Evolutionary conservation across 345 rosid species (phyloP), one percentile per base, ranked within the genome.

Genomic region (Eucalyptus pumila): DNA sequence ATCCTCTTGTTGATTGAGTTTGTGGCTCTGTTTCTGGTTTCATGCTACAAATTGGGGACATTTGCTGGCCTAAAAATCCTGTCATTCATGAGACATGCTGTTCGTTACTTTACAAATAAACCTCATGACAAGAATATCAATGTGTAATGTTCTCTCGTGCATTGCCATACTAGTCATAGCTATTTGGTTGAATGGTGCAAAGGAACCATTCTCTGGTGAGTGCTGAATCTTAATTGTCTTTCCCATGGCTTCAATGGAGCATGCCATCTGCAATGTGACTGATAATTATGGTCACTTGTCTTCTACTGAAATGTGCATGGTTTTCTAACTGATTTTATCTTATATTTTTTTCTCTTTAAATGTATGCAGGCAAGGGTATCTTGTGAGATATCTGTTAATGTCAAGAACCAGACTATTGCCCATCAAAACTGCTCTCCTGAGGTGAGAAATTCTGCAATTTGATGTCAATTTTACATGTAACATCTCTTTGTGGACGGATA

Each of bases 311-410:
- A 19, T 54, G 34, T 89, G 42, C 30, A 21, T 45, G 50, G 37
- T 30, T 85, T 48, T 47, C 27, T 21, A 60, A 32, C 0, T 50
- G 16, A 54, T 47, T 45, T 52, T 42, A 52, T 87, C 34, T 86
- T 34, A 44, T 56, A n/a, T 44, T 89, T 48, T 34, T 88, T 88
- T 76, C 30, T 72, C 76, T 47, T 49, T 17, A n/a, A 76, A 60
- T 54, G 44, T 24, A 17, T 86, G 91, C 92, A 97, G 98, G 96
- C 93, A 76, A 94, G 93, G 91, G 95, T 95, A 86, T 93, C 95
- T 2, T 96, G 99, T 86, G 96, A 96, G 91, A 95, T 96, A 67
- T 94, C 90, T 90, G 98, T 94, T 80, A 95, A 94, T 92, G 91
- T 93, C 85, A 91, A 89, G 88, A 91, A 92, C 88, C 97, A 96